phyloP scores from a whole-genome alignment of 768 basidiomycete genomes.

The Vishniacozyma victoriae region DNA sequence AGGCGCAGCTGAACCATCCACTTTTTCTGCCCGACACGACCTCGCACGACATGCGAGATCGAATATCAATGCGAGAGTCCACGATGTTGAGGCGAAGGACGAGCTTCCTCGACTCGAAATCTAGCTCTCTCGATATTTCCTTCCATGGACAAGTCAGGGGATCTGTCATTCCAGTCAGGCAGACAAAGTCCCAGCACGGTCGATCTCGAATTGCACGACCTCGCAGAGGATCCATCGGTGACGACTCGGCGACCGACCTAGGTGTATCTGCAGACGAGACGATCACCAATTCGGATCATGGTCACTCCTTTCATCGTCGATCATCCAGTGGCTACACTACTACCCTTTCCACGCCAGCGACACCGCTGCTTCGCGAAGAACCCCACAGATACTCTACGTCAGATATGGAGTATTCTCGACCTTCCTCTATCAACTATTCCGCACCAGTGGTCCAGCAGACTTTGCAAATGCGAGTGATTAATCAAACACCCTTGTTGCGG shows the following conservation, averaged over 20 bases:
- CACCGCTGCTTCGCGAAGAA: too few relatives aligned
- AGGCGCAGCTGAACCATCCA: conserved; percentile 29
- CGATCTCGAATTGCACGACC: conserved; percentile 1
- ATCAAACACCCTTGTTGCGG: too few relatives aligned
- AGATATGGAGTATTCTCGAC: too few relatives aligned
- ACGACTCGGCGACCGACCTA: not conserved
- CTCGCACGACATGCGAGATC: conserved; percentile 12
- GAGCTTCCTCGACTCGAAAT: conserved; percentile 36
- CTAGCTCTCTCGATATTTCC: conserved; percentile 19
- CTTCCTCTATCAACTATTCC: too few relatives aligned
- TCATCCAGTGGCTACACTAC: not conserved
- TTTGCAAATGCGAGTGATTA: too few relatives aligned
- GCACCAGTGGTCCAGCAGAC: too few relatives aligned
- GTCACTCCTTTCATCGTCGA: not conserved
- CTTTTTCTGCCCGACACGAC: conserved; percentile 29
- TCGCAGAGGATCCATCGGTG: not conserved
- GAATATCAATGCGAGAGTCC: conserved; percentile 27
- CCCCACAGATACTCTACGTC: too few relatives aligned
- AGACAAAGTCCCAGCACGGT: conserved; percentile 5
- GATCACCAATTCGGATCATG: not conserved
- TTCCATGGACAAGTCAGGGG: conserved; percentile 32
- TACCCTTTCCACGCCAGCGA: too few relatives aligned
- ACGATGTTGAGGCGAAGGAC: conserved; percentile 30
- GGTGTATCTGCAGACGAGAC: not conserved
- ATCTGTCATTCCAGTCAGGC: conserved; percentile 25